A percentile compares a stretch with the other conserved stretches of the same genome.
Evolutionary conservation across 1,284 basidiomycete genomes (phyloP).

Genomic region (Cutaneotrichosporon sp.): DNA sequence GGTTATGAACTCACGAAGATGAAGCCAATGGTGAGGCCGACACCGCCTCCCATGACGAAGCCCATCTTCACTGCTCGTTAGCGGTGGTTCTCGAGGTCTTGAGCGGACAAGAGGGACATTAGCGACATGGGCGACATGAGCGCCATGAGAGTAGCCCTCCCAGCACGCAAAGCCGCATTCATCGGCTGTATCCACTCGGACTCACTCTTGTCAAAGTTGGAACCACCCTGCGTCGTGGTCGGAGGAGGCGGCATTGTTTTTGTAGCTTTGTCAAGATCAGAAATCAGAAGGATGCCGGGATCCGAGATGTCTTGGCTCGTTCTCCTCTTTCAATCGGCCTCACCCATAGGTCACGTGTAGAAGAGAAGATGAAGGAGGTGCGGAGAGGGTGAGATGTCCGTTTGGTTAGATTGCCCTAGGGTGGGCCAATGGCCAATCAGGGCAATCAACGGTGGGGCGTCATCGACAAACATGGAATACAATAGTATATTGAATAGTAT

Average conservation of each 20-base stretch:
- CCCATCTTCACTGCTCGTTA: conserved; percentile 69
- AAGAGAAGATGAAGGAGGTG: neutral
- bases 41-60: conserved; percentile 81
- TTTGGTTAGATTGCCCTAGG: neutral
- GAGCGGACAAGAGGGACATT: too few relatives aligned
- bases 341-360: neutral
- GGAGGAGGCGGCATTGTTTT: conserved; percentile 49
- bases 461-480: too few relatives aligned
- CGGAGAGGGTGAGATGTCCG: neutral
- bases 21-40: conserved; percentile 93
- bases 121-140: too few relatives aligned
- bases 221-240: conserved; percentile 42
- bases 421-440: neutral
- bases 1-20: conserved; percentile 62
- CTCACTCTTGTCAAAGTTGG: conserved; percentile 50
- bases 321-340: neutral
- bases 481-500: too few relatives aligned
- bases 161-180: neutral
- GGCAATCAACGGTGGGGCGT: too few relatives aligned
- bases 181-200: neutral
- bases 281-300: conserved; percentile 1
- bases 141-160: neutral
- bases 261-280: neutral
- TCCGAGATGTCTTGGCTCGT: neutral
- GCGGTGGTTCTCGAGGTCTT: neutral